Evolutionary conservation across 805 yeast genomes (phyloP).

Genomic region (Kuraishia capsulata): DNA sequence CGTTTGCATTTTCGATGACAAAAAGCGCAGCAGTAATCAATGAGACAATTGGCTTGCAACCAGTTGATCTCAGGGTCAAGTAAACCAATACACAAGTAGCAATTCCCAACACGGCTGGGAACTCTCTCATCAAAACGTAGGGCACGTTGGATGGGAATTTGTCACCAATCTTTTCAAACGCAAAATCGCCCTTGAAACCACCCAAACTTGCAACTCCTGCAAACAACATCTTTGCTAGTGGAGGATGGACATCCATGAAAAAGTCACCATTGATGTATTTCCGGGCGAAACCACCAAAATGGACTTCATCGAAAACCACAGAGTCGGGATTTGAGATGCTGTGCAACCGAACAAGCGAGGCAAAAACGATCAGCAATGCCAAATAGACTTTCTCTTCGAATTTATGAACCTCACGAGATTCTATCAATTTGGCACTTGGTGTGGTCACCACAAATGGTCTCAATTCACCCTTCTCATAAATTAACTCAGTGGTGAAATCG

Average conservation of each 20-base stretch:
- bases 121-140: slow-evolving; percentile 45
- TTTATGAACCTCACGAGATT: slow-evolving; percentile 29
- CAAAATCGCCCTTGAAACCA: slow-evolving; percentile 67
- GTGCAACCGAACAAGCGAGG: slow-evolving; percentile 52
- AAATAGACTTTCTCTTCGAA: slow-evolving; percentile 31
- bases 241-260: slow-evolving; percentile 76
- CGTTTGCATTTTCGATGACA: slow-evolving; percentile 54
- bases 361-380: slow-evolving; percentile 34
- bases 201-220: slow-evolving; percentile 62
- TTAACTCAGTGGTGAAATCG: slow-evolving; percentile 28
- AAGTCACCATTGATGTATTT: slow-evolving; percentile 60
- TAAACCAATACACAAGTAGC: slow-evolving; percentile 42
- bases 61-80: slow-evolving; percentile 44
- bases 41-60: slow-evolving; percentile 42
- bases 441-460: slow-evolving; percentile 49
- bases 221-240: slow-evolving; percentile 66
- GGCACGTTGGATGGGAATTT: slow-evolving; percentile 45
- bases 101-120: slow-evolving; percentile 49
- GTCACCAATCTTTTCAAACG: slow-evolving; percentile 58
- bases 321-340: slow-evolving; percentile 61
- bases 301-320: slow-evolving; percentile 89
- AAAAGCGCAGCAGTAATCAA: slow-evolving; percentile 41
- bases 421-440: slow-evolving; percentile 30
- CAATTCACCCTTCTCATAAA: slow-evolving; percentile 36
- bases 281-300: slow-evolving; percentile 93